phyloP scores from a whole-genome alignment of 1,139 yeast genomes.

The Geotrichum siamense region DNA sequence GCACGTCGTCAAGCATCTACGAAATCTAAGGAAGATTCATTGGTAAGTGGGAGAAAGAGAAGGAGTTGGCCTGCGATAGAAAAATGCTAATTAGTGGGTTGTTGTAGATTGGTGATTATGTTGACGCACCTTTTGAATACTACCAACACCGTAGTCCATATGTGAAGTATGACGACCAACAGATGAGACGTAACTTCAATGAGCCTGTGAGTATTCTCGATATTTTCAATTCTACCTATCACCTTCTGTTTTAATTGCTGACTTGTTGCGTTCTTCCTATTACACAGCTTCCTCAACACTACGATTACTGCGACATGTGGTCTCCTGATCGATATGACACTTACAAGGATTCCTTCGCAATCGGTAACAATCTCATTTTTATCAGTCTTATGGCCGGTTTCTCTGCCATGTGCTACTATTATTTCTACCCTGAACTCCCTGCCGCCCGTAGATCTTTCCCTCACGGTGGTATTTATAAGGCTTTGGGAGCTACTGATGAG shows the following conservation, averaged over 20 bases:
- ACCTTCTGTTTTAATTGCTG: too few relatives aligned
- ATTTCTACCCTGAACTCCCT: conserved; percentile 66
- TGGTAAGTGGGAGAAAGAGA: conserved; percentile 12
- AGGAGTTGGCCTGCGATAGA: background rate
- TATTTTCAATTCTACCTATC: conserved; percentile 6
- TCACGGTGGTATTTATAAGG: conserved; percentile 64
- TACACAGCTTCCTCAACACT: conserved; percentile 48
- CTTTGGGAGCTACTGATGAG: conserved; percentile 51
- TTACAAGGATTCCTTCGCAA: conserved; percentile 56
- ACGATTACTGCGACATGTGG: conserved; percentile 77
- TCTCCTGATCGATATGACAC: conserved; percentile 69
- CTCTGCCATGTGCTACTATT: conserved; percentile 48
- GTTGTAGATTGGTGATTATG: conserved; percentile 41
- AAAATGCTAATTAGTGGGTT: background rate
- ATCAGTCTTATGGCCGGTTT: conserved; percentile 50
- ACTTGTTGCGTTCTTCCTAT: background rate
- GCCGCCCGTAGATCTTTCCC: conserved; percentile 75
- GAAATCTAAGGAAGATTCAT: conserved; percentile 20
- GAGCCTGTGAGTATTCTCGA: conserved; percentile 50
- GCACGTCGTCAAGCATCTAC: conserved; percentile 11
- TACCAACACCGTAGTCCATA: conserved; percentile 65
- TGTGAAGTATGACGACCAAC: conserved; percentile 70
- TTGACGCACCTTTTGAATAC: conserved; percentile 41
- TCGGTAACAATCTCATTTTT: conserved; percentile 45
- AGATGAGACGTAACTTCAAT: conserved; percentile 68